Base-by-base conservation (phyloP, 1,284 basidiomycete species). In the Ganoderma leucocontextum region DNA sequence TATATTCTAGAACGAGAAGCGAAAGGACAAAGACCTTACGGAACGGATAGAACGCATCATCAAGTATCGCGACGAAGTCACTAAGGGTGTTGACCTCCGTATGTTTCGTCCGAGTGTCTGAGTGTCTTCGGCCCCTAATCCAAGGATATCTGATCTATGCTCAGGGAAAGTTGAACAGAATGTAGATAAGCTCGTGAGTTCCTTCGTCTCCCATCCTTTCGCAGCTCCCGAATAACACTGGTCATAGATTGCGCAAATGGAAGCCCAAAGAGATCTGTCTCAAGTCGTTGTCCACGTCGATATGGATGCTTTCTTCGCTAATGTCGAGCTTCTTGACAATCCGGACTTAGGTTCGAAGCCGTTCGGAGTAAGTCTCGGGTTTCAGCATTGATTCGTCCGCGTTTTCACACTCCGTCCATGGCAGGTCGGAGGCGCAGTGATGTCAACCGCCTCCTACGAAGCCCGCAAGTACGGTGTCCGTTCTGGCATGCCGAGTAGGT, bases 371-470 rank as follows among this genome's bases (percentile, higher is more conserved):
- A 77, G 91, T 64, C 42, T 25, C 44, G 19, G n/a, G 42, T 13
- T 8, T 22, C 12, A 25, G 7, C n/a, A 6, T 2, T 19, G 10
- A 10, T 25, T 47, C 19, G 13, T 42, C 12, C 25, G n/a, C 25
- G 13, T 10, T 12, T 22, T 36, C 22, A 4, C 22, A 41, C 39
- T 36, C 5, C 39, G 22, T 19, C 9, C 15, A 4, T 22, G 6
- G n/a, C 70, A 93, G 92, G 91, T 94, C 36, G 92, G 91, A 29
- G 80, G 83, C 57, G 94, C 94, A 8, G 92, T 97, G 4, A 79
- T 97, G 19, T 90, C 87, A 2, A 98, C 96, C 0, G 95, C 96
- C 25, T 95, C 93, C 1, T 98, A 98, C 72, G 95, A 96, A 77
- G 96, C 96, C 1, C 86, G 96, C 62, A 95, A 93, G 77, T 96